Percentiles rank a stretch among this genome's conserved stretches.
Evolutionary conservation across 805 yeast species (phyloP).

Genomic region (Metschnikowia noctiluminum): DNA sequence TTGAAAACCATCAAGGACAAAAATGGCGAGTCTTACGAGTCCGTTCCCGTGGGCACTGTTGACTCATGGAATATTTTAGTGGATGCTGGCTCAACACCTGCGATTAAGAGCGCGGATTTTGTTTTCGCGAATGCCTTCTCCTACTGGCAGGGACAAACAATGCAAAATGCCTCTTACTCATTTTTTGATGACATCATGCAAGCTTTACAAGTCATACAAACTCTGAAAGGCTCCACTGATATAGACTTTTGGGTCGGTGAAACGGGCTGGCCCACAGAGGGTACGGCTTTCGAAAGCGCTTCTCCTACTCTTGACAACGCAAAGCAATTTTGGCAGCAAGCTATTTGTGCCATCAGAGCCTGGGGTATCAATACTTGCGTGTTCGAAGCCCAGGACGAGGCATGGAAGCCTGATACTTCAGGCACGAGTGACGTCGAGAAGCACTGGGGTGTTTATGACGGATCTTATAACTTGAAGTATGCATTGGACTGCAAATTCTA

Average conservation of each 20-base stretch:
- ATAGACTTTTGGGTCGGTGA: constrained; percentile 94
- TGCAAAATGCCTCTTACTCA: constrained; percentile 78
- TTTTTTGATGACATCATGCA: constrained; percentile 98
- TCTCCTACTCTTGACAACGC: constrained; percentile 75
- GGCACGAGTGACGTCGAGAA: constrained; percentile 85
- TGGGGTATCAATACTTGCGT: constrained; percentile 94
- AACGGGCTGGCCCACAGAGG: constrained; percentile 95
- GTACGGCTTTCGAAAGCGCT: constrained; percentile 66
- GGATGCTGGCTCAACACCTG: constrained; percentile 68
- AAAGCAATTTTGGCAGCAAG: constrained; percentile 76
- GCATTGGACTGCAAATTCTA: constrained; percentile 33
- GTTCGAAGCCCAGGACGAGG: constrained; percentile 94
- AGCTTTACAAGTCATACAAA: constrained; percentile 85
- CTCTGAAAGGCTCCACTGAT: constrained; percentile 81
- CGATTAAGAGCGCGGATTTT: constrained; percentile 77
- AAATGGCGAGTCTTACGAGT: constrained; percentile 72
- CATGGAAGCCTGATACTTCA: constrained; percentile 91
- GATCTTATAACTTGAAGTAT: constrained; percentile 41
- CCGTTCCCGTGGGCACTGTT: constrained; percentile 82
- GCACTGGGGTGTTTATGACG: constrained; percentile 89
- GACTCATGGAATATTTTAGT: constrained; percentile 95
- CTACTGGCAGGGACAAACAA: constrained; percentile 97
- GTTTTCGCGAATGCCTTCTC: constrained; percentile 94
- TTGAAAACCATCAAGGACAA: constrained; percentile 66
- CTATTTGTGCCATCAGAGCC: constrained; percentile 88